A percentile compares a stretch with the other conserved stretches of the same genome.
Conservation (phyloP, 192 early-diverging fungal genomes). For the Umbelopsis sp. region DNA sequence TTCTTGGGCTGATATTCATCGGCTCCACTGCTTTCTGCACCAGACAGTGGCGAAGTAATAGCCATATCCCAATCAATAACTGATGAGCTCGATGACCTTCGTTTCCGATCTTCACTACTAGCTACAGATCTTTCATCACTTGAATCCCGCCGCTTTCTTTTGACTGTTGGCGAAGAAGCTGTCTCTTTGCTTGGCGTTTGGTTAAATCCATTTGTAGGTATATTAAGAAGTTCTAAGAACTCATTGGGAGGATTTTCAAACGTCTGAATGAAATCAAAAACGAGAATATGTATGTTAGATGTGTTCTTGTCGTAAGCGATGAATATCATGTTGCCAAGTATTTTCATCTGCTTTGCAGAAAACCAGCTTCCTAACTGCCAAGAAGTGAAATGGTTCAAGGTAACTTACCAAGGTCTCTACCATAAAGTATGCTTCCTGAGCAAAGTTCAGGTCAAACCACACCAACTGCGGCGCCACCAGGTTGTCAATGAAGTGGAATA, state of each 20-base stretch:
- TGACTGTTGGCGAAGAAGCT: slow-evolving; percentile 5
- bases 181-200: background rate
- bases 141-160: background rate
- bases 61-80: slow-evolving; percentile 19
- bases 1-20: slow-evolving; percentile 12
- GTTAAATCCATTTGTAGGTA: background rate
- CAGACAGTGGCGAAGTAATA: slow-evolving; percentile 3
- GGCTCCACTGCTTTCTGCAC: background rate
- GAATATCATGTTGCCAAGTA: background rate
- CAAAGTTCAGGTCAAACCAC: slow-evolving; percentile 59
- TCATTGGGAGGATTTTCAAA: slow-evolving; percentile 14
- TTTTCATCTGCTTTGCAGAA: too few species aligned
- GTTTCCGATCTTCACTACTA: slow-evolving; percentile 12
- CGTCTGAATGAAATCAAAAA: slow-evolving; percentile 9
- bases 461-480: slow-evolving; percentile 39
- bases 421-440: slow-evolving; percentile 46
- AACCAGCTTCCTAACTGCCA: too few species aligned
- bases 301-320: background rate
- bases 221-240: slow-evolving; percentile 5
- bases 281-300: background rate
- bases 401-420: slow-evolving; percentile 44
- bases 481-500: slow-evolving; percentile 52
- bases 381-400: too few species aligned
- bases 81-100: slow-evolving; percentile 14
- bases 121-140: background rate